Conservation (phyloP, 2,329 filamentous ascomycete genomes). For the Mycosphaerelloides madeirae region DNA sequence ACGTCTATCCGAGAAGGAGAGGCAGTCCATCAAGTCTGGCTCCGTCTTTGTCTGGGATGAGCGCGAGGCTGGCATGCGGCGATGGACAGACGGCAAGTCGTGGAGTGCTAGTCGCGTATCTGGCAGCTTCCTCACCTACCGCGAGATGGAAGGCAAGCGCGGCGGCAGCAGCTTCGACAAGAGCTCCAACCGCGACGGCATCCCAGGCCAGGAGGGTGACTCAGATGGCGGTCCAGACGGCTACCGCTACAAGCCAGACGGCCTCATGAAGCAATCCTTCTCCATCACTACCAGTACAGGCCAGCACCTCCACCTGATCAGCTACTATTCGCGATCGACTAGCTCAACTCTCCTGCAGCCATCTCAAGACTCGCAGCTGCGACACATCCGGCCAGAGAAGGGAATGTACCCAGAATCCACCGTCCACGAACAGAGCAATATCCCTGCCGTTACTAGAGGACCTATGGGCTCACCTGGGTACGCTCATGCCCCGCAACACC, state of each 20-base stretch:
- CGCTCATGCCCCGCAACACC: conserved; percentile 47
- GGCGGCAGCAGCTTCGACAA: conserved; percentile 64
- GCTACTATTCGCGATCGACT: conserved; percentile 84
- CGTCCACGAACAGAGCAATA: conserved; percentile 75
- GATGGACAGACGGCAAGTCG: conserved; percentile 98
- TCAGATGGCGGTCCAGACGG: conserved; percentile 75
- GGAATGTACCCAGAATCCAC: conserved; percentile 97
- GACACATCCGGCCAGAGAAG: conserved; percentile 80
- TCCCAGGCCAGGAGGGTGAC: conserved; percentile 69
- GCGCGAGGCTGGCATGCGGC: conserved; percentile 92
- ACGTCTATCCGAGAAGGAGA: conserved; percentile 90
- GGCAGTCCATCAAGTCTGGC: conserved; percentile 90
- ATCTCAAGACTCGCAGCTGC: conserved; percentile 70
- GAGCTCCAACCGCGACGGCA: conserved; percentile 65
- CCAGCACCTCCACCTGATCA: conserved; percentile 94
- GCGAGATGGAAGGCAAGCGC: conserved; percentile 98
- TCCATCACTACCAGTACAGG: conserved; percentile 90
- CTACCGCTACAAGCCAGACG: conserved; percentile 92
- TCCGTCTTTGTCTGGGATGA: conserved; percentile 99
- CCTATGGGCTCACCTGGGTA: conserved; percentile 59
- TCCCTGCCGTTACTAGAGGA: conserved; percentile 73
- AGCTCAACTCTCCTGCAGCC: conserved; percentile 72
- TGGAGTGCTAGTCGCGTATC: conserved; percentile 98
- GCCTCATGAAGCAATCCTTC: conserved; percentile 99
- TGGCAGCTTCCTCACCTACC: conserved; percentile 93